Percentiles rank a stretch among this genome's conserved stretches.
Conservation (phyloP, 1,284 basidiomycete species). For the Kwoniella shivajii region DNA sequence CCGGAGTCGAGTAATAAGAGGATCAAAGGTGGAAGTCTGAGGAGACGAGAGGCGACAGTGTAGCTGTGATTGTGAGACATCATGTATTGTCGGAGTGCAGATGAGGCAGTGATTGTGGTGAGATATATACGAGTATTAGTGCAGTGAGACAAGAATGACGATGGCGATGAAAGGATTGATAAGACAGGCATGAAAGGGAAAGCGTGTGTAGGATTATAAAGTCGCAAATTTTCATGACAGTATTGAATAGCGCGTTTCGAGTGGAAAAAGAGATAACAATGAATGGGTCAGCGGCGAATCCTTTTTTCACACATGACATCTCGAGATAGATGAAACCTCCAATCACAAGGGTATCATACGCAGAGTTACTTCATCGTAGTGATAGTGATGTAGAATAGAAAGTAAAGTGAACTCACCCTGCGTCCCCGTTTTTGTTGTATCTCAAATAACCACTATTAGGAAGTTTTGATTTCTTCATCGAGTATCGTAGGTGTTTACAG, state of each 20-base stretch:
- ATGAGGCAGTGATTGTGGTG: not conserved
- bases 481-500: conserved; percentile 10
- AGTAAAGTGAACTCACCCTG: conserved; percentile 32
- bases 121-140: not conserved
- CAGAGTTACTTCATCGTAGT: no score
- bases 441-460: conserved; percentile 46
- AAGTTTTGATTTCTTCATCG: conserved; percentile 50
- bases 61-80: conserved; percentile 28
- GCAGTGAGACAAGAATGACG: not conserved
- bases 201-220: no score
- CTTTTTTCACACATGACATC: no score
- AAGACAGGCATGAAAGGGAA: conserved; percentile 5
- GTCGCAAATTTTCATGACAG: no score
- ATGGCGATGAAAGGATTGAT: no score
- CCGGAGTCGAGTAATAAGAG: conserved; percentile 48
- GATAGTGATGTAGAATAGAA: no score
- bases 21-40: conserved; percentile 48
- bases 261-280: not conserved
- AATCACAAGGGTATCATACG: no score
- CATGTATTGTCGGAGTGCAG: not conserved
- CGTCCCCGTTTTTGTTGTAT: conserved; percentile 35
- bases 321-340: no score
- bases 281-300: conserved; percentile 9
- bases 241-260: not conserved
- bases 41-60: conserved; percentile 40